Evolutionary conservation across 805 yeast species (phyloP).

Genomic region (Candida sonorensis): DNA sequence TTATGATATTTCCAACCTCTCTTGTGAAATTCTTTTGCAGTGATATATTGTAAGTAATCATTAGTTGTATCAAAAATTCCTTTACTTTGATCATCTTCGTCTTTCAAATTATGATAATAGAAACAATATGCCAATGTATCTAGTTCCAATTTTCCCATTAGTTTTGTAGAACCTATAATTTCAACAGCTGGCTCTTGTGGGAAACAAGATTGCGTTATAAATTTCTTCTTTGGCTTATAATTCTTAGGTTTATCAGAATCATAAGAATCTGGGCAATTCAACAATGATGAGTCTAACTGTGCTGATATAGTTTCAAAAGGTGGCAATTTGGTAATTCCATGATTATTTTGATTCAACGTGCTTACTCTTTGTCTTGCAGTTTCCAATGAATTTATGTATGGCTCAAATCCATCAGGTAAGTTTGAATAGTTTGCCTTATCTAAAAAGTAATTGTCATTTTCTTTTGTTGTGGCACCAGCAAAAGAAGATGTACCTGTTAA

Average conservation of each 20-base stretch:
- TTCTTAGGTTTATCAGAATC: constrained; percentile 79
- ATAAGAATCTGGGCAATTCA: constrained; percentile 89
- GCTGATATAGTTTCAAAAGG: constrained; percentile 47
- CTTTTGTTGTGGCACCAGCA: too few relatives aligned
- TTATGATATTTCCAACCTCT: constrained; percentile 81
- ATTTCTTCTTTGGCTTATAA: constrained; percentile 73
- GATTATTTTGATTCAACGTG: too few relatives aligned
- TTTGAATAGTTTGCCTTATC: too few relatives aligned
- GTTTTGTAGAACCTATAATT: constrained; percentile 48
- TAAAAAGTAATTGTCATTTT: too few relatives aligned
- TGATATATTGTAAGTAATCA: constrained; percentile 61
- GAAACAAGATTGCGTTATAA: constrained; percentile 83
- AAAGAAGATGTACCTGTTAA: too few relatives aligned
- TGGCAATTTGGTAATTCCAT: constrained; percentile 37
- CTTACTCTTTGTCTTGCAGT: constrained; percentile 25
- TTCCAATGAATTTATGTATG: constrained; percentile 23
- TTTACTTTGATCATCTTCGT: constrained; percentile 13
- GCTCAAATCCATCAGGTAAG: constrained; percentile 21
- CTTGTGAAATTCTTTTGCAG: constrained; percentile 71
- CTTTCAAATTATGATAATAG: constrained; percentile 55
- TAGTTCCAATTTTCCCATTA: constrained; percentile 66
- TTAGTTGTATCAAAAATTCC: constrained; percentile 26
- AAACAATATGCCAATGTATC: constrained; percentile 91
- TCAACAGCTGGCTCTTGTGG: constrained; percentile 81
- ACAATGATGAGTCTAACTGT: constrained; percentile 67